Evolutionary conservation across 2,329 filamentous ascomycete species (phyloP), one percentile per base, ranked within the genome.

Genomic region (Penicillium concentricum): DNA sequence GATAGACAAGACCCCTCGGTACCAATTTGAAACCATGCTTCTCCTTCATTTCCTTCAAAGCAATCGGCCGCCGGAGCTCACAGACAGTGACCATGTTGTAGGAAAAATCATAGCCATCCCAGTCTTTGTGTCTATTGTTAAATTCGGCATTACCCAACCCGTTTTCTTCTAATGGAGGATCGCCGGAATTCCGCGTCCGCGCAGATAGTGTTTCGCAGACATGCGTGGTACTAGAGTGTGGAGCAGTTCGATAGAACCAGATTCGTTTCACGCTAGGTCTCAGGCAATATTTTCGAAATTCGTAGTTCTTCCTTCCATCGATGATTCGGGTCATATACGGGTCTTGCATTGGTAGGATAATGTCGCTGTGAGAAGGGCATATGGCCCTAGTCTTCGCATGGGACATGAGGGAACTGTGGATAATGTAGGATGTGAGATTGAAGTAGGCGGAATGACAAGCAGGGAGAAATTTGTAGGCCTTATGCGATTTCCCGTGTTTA

Each of bases 301-400:
- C 42, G 26, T 45, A 45, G 26, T 45, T 45, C 24, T 45, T 45
- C 12, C 26, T 61, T 57, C 22, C 57, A 54, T 48, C 30, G 20
- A 30, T 9, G 26, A 45, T 45, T 12, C 32, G 2, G 4, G 56
- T 16, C 46, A 59, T 38, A 44, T 53, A 58, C 16, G 44, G 30
- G 41, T 45, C 42, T 8, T 45, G 42, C 42, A 45, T 45, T 9
- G 26, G 42, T 32, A 45, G 42, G 42, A 45, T 32, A 6, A 45
- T 16, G 5, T 45, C 42, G 42, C 42, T 45, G 16, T 30, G 12
- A 18, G 42, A 32, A 28, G 24, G n/a, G 26, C 18, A 22, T 42
- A 6, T 42, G 12, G 0, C 20, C 39, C 12, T 15, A 16, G 15
- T 15, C 39, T 24, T 43, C 22, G 22, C 35, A n/a, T n/a, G 35